Base-by-base conservation (phyloP, 768 basidiomycete genomes). In the Agaricus subrufescens region DNA sequence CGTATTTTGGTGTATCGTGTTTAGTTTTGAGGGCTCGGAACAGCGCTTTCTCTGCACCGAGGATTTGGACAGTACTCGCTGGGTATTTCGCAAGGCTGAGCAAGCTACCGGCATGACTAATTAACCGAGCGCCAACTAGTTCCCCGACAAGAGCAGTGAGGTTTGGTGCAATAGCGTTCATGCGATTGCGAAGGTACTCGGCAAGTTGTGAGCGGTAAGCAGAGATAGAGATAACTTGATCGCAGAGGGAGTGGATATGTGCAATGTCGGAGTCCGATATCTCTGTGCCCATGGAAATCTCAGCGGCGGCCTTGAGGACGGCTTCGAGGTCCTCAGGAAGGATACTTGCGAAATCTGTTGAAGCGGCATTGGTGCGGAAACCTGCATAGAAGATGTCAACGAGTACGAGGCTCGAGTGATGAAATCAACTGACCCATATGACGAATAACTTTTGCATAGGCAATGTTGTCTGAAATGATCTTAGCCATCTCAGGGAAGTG, bases 401-500 rank as follows among this genome's bases (percentile, higher is more conserved):
- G 29, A n/a, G 37, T 2, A 15, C 38, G 26, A 55, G 43, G 38
- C 44, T 23, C 23, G 27, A 53, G n/a, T 43, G 38, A n/a, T 40
- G 14, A 15, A 26, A 7, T 64, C 34, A 9, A 68, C 79, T 58
- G 67, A 85, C 91, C 97, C 95, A 99, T 96, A 34, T 80, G 72
- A 54, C 87, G 89, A 64, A 99, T 85, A 56, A 89, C 88, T 75
- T 94, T 97, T 58, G 97, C 95, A 69, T 98, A 98, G 19, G 96
- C 95, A 57, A 95, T 75, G 73, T 97, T 99, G 78, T 99, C 97
- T 58, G 87, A 84, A 62, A 99, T 90, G 69, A 99, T 98, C 77
- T 98, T 98, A 57, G 88, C 90, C 89, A 99, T 91, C 73, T 99
- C 97, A 4, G 97, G 97, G 82, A 99, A 99, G 76, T 99, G 97